Evolutionary conservation across 2,329 filamentous ascomycete genomes (phyloP).

Genomic region (Colletotrichum sidae): DNA sequence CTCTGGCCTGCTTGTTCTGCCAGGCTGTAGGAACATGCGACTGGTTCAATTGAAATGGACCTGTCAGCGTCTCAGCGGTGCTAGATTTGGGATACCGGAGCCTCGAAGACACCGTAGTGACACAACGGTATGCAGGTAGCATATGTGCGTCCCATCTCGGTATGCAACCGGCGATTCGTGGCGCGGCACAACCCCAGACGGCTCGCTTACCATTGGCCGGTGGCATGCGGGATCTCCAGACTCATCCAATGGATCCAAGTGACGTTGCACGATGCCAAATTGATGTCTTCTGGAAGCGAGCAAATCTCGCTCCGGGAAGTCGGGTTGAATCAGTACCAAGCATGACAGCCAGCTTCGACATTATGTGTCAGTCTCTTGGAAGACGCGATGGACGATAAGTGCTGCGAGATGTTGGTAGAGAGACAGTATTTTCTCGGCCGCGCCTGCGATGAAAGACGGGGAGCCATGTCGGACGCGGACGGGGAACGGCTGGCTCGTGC

Average conservation of each 20-base stretch:
- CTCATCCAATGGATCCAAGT: slow-evolving; percentile 11
- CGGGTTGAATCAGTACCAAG: neutral
- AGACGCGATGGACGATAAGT: neutral
- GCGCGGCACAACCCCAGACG: slow-evolving; percentile 24
- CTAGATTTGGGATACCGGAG: slow-evolving; percentile 1
- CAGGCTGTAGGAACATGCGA: no score
- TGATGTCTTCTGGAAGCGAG: slow-evolving; percentile 18
- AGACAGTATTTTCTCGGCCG: neutral
- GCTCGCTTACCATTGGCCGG: slow-evolving; percentile 10
- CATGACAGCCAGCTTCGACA: no score
- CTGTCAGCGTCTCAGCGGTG: neutral
- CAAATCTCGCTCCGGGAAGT: neutral
- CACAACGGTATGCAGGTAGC: slow-evolving; percentile 17
- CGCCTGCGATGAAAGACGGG: neutral
- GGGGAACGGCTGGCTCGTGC: slow-evolving; percentile 25
- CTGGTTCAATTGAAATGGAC: no score
- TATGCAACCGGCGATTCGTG: slow-evolving; percentile 21
- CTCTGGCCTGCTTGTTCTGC: no score
- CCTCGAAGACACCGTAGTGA: slow-evolving; percentile 13
- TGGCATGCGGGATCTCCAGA: slow-evolving; percentile 28
- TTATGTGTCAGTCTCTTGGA: slow-evolving; percentile 4
- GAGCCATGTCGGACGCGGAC: slow-evolving; percentile 4
- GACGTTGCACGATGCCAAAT: slow-evolving; percentile 12
- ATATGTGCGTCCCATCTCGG: slow-evolving; percentile 27
- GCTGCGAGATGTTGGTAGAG: neutral